Percentiles rank a stretch among this genome's conserved stretches.
Evolutionary conservation across 305 asterid genomes (phyloP).

Genomic region (Plantago coronopus): DNA sequence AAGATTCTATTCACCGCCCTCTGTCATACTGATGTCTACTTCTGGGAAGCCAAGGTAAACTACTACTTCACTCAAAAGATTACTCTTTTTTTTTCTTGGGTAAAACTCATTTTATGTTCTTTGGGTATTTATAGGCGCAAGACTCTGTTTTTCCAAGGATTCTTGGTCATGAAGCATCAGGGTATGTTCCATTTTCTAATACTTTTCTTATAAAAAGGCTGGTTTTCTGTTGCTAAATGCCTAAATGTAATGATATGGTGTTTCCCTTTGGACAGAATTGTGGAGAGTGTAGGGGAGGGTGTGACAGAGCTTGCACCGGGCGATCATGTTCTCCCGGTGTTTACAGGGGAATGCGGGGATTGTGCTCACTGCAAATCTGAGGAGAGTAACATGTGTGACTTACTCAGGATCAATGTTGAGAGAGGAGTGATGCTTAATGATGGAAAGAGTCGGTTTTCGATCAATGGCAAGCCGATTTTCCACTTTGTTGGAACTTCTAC

Average conservation of each 20-base stretch:
- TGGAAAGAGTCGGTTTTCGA: constrained; percentile 46
- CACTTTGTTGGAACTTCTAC: constrained; percentile 72
- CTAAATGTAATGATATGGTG: too few relatives aligned
- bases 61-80: too few relatives aligned
- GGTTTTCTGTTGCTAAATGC: too few relatives aligned
- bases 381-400: constrained; percentile 62
- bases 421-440: constrained; percentile 54
- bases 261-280: constrained; percentile 31
- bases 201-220: too few relatives aligned
- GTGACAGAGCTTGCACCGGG: constrained; percentile 46
- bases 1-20: constrained; percentile 65
- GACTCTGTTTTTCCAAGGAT: constrained; percentile 57
- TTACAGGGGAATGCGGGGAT: constrained; percentile 66
- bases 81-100: too few relatives aligned
- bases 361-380: constrained; percentile 57
- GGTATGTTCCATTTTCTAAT: too few relatives aligned
- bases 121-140: constrained; percentile 51
- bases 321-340: constrained; percentile 63
- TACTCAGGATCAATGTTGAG: constrained; percentile 53
- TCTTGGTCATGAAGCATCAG: constrained; percentile 63
- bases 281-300: constrained; percentile 66
- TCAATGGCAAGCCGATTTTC: constrained; percentile 56
- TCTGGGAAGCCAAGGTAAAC: constrained; percentile 87
- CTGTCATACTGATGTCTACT: constrained; percentile 70
- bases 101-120: too few relatives aligned